Percentiles rank a stretch among this genome's conserved stretches.
Conservation (phyloP, 257 asterid species). For the Forsythia suspensa region DNA sequence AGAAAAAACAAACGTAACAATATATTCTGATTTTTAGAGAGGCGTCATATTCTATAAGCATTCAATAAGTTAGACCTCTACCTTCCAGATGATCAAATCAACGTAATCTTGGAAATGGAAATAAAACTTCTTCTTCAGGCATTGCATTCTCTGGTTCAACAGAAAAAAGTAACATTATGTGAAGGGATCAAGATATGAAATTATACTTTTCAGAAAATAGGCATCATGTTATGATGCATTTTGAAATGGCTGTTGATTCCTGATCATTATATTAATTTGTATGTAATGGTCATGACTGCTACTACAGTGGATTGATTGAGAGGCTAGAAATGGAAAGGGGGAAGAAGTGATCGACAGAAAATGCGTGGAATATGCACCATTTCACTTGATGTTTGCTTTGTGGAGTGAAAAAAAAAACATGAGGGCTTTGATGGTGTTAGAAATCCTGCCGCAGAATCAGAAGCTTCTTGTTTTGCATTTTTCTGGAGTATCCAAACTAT, state of each 20-base stretch:
- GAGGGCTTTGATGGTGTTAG: neutral
- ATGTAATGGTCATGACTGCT: neutral
- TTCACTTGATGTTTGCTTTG: neutral
- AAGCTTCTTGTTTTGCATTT: neutral
- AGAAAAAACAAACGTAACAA: neutral
- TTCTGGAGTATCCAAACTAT: neutral
- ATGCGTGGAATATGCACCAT: neutral
- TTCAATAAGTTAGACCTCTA: constrained; percentile 28
- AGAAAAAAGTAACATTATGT: constrained; percentile 22
- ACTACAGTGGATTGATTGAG: neutral
- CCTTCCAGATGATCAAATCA: constrained; percentile 96
- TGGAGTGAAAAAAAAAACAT: neutral
- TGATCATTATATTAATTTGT: neutral
- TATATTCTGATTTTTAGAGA: neutral
- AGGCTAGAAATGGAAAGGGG: neutral
- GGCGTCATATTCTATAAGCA: constrained; percentile 4
- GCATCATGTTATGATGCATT: neutral
- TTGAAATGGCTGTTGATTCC: neutral
- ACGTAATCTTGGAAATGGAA: constrained; percentile 96
- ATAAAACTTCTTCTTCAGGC: constrained; percentile 95
- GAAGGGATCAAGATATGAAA: constrained; percentile 3
- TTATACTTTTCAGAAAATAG: neutral
- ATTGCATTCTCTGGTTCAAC: constrained; percentile 78
- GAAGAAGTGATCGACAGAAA: neutral
- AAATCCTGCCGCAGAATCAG: neutral